Evolutionary conservation across 139 green algal species (phyloP).

Genomic region (Volvox africanus): DNA sequence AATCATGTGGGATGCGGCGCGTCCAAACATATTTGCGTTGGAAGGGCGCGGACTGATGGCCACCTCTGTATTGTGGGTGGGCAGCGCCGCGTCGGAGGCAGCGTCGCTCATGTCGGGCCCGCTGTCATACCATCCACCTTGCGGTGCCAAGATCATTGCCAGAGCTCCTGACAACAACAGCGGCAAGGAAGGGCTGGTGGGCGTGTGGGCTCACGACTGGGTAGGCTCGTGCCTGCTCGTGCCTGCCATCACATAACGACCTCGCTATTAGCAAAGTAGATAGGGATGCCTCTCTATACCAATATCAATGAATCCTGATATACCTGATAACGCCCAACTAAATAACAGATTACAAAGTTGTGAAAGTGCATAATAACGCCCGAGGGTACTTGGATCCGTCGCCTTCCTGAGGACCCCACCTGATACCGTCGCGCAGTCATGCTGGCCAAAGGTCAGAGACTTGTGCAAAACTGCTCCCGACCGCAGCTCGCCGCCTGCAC

Average conservation of each 20-base stretch:
- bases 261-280: no score
- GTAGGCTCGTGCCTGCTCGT: no score
- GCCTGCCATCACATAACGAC: no score
- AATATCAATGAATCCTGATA: no score
- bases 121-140: slow-evolving; percentile 36
- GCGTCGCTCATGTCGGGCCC: slow-evolving; percentile 31
- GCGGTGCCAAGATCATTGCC: slow-evolving; percentile 22
- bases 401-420: background rate
- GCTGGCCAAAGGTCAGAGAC: slow-evolving; percentile 10
- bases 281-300: no score
- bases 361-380: no score
- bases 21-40: slow-evolving; percentile 12
- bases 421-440: slow-evolving; percentile 22
- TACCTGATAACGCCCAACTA: no score
- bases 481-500: background rate
- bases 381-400: background rate
- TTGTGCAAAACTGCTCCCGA: background rate
- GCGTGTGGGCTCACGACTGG: no score
- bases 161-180: slow-evolving; percentile 13
- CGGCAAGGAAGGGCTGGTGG: no score
- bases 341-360: no score
- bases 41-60: slow-evolving; percentile 27
- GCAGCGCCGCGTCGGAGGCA: slow-evolving; percentile 34
- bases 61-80: slow-evolving; percentile 26
- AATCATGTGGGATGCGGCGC: background rate